Conservation (phyloP, 805 yeast genomes). For the Metschnikowia continentalis region DNA sequence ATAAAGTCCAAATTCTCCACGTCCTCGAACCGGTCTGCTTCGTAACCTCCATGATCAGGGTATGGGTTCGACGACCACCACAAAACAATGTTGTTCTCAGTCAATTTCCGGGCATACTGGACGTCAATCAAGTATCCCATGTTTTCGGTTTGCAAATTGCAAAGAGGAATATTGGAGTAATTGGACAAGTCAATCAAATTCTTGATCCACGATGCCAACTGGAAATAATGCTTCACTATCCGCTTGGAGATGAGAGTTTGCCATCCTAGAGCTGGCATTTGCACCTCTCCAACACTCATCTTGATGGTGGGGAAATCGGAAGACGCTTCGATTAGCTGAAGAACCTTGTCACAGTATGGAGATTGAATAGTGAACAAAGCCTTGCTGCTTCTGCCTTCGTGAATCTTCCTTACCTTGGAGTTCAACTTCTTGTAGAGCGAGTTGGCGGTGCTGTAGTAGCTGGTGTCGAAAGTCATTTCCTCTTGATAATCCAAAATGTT, state of each 20-base stretch:
- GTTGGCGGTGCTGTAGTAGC: slow-evolving; percentile 49
- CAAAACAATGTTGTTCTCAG: slow-evolving; percentile 60
- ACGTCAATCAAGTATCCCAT: slow-evolving; percentile 78
- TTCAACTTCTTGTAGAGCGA: slow-evolving; percentile 59
- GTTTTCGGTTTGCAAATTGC: slow-evolving; percentile 78
- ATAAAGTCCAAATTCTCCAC: slow-evolving; percentile 66
- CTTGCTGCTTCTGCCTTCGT: slow-evolving; percentile 59
- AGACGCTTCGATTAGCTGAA: slow-evolving; percentile 43
- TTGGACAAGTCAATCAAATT: slow-evolving; percentile 62
- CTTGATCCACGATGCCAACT: slow-evolving; percentile 67
- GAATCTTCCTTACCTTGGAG: slow-evolving; percentile 48
- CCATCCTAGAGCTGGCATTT: slow-evolving; percentile 79
- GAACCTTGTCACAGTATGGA: slow-evolving; percentile 48
- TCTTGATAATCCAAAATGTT: slow-evolving; percentile 51
- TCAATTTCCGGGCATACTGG: slow-evolving; percentile 75
- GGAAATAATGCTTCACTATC: slow-evolving; percentile 64
- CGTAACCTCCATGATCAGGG: slow-evolving; percentile 83
- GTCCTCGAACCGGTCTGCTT: slow-evolving; percentile 54
- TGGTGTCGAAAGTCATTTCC: slow-evolving; percentile 50
- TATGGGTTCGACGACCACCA: slow-evolving; percentile 90
- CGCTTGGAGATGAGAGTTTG: slow-evolving; percentile 62
- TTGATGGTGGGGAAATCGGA: slow-evolving; percentile 59
- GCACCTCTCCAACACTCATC: slow-evolving; percentile 54
- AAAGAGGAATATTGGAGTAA: slow-evolving; percentile 78
- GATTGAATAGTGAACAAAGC: slow-evolving; percentile 72